Base-by-base conservation (phyloP, 805 yeast genomes). In the Candida xyloterini region DNA sequence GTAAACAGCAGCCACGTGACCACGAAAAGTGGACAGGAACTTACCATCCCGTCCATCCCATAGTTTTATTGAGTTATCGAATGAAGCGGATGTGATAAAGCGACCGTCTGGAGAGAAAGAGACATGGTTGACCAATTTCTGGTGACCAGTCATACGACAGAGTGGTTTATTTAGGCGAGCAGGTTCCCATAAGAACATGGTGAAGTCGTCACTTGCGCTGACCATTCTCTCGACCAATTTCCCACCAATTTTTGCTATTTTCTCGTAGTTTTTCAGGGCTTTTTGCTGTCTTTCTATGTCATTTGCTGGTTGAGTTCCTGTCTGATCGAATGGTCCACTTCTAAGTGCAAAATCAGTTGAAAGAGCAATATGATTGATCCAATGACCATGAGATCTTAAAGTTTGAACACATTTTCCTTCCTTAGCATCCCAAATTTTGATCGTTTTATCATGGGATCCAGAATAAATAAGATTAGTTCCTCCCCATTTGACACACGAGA, bases 111-210 rank as follows among this genome's bases (percentile, higher is more conserved):
- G 99, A 3, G 96, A 85, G 57, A 91, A 93, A 10, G 88, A 80
- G 10, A 93, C 99, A 60, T 91, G 97, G 57, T 93, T 93, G 15
- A 93, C 98, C 21, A 91, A 71, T 63, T 93, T 93, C 59, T 93
- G 99, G 63, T 93, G 99, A 20, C 99, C 99, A 1, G 96, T 89
- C 93, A 93, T 84, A 56, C 99, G 76, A 40, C 89, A 81, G 6
- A 93, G 62, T 1, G 99, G 99, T 59, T 90, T 93, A 27, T 73
- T 70, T 2, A 82, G 68, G 59, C 78, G 83, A 35, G 79, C 63
- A 14, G 97, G 98, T 54, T 90, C 95, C 99, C 99, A 93, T 45
- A 93, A 65, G 52, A 84, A 93, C 97, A 93, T 93, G 18, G 99
- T 93, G 65, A 91, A 91, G 65, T 93, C 99, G 59, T 93, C 99